phyloP scores from a whole-genome alignment of 176 grass and related monocot species.

The Carex myosuroides region DNA sequence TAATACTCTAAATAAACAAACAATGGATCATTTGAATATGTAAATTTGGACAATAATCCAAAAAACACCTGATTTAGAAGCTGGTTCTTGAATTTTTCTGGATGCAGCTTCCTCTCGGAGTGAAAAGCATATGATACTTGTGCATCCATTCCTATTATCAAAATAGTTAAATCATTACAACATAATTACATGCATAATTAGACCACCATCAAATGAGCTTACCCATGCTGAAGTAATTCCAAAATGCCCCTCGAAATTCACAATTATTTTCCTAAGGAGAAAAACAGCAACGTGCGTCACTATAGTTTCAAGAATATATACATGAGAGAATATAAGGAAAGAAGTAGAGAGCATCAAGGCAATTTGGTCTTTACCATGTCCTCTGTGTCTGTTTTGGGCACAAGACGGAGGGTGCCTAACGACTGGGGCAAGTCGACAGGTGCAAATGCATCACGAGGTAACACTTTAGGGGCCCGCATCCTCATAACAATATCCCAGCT shows the following conservation, averaged over 20 bases:
- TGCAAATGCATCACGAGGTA: slow-evolving; percentile 50
- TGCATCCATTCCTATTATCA: slow-evolving; percentile 86
- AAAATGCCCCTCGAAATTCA: slow-evolving; percentile 83
- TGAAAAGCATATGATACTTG: slow-evolving; percentile 94
- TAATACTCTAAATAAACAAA: slow-evolving; percentile 1
- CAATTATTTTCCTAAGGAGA: slow-evolving; percentile 57
- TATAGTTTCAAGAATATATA: background rate
- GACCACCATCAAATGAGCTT: slow-evolving; percentile 34
- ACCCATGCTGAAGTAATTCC: slow-evolving; percentile 99
- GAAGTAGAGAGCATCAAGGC: background rate
- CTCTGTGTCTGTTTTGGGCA: slow-evolving; percentile 50
- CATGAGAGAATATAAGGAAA: background rate
- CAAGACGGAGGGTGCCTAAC: slow-evolving; percentile 49
- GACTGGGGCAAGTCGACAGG: slow-evolving; percentile 74
- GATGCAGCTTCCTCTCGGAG: slow-evolving; percentile 77
- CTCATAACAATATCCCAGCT: slow-evolving; percentile 96
- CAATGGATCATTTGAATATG: background rate
- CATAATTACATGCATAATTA: slow-evolving; percentile 11
- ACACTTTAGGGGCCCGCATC: slow-evolving; percentile 56
- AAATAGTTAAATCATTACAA: slow-evolving; percentile 17
- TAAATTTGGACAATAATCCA: background rate
- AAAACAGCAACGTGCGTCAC: background rate
- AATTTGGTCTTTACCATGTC: slow-evolving; percentile 49
- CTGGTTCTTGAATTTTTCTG: slow-evolving; percentile 96
- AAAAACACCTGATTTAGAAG: slow-evolving; percentile 73